phyloP scores from a whole-genome alignment of 441 rosid species.

The Kokia cookei region DNA sequence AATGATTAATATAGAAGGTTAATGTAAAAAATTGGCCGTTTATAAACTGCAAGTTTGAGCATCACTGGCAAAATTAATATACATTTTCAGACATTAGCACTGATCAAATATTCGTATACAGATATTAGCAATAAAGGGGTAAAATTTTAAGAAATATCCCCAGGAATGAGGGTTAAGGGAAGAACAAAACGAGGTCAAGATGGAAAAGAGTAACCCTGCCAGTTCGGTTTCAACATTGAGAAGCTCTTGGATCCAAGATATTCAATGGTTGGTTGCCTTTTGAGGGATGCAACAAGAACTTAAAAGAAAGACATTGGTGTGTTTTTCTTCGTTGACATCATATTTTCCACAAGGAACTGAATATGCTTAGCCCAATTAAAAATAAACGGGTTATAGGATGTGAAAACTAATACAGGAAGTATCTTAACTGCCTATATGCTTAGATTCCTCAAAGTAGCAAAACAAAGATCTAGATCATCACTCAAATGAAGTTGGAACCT shows the following conservation, averaged over 20 bases:
- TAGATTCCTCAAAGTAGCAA: neutral
- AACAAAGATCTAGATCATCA: neutral
- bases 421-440: neutral
- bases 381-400: neutral
- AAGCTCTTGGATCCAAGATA: neutral
- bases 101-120: neutral
- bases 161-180: neutral
- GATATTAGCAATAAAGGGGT: neutral
- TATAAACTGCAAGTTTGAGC: neutral
- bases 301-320: neutral
- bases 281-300: neutral
- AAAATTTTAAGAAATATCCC: neutral
- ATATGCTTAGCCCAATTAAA: neutral
- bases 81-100: neutral
- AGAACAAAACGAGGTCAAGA: neutral
- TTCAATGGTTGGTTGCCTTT: neutral
- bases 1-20: neutral
- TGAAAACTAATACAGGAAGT: neutral
- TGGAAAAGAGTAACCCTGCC: neutral
- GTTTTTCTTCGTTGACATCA: neutral
- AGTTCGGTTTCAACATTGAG: neutral
- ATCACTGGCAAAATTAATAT: neutral
- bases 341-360: neutral
- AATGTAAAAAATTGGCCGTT: neutral
- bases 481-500: neutral